Evolutionary conservation across 2,329 filamentous ascomycete genomes (phyloP), one percentile per base, ranked within the genome.

Genomic region (Fusarium coffeatum): DNA sequence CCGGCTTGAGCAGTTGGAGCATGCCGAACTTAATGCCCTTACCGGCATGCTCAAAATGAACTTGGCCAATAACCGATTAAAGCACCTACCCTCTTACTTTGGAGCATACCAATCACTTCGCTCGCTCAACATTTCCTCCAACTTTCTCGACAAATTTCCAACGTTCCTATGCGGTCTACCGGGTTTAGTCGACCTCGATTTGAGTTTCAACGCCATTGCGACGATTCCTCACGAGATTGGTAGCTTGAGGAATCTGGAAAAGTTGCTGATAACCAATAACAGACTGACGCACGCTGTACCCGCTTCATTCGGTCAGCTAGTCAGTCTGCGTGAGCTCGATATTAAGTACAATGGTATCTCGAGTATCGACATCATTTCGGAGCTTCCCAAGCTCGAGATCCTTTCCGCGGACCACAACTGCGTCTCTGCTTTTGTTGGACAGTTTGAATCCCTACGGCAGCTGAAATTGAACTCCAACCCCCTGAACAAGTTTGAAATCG

Each of bases 191-290:
- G 95, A 99, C 77, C 87, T 99, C 42, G 96, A 99, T 76, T 89
- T 99, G 77, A 98, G 95, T 78, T 99, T 99, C 87, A 99, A 99
- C 78, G 88, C 90, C 42, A 97, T 99, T 67, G 88, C 88, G 13
- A 87, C 84, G 56, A 83, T 99, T 10, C 94, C 94, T 1, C 89
- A 91, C 16, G 84, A 90, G 68, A 92, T 99, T 70, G 93, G 94
- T 9, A 89, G 89, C 58, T 82, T 99, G 61, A 89, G 86, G 61
- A 93, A 90, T 57, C 83, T 99, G 40, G 96, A 98, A 80, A 90
- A 94, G 69, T 87, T 99, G 30, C 93, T 96, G 82, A 95, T 97
- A 72, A 98, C 96, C 3, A 99, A 99, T 82, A 99, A 99, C 80
- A 90, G 92, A 65, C 83, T 99, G 16, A 87, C 88, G 22, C 93